These are phyloP conservation scores for Phoma sp. DNA, from an alignment of 2,329 filamentous ascomycete species.

Conservation along the genomic window DNA sequence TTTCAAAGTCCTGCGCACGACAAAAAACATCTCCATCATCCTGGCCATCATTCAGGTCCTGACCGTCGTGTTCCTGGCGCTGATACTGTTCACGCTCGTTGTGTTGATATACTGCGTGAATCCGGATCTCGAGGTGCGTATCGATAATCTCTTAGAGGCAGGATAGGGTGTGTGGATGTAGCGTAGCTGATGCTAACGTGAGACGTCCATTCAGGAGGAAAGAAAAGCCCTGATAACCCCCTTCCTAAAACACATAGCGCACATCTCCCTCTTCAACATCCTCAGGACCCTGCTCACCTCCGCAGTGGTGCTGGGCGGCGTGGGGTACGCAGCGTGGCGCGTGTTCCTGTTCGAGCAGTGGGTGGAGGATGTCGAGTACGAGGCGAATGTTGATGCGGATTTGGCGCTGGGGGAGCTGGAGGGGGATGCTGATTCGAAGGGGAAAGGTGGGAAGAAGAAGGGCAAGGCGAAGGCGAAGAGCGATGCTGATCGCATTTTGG, in stretches of 20 bases:
- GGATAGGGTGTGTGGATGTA: neutral
- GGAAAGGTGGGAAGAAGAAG: neutral
- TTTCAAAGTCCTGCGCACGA: constrained; percentile 58
- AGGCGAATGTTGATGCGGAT: constrained; percentile 40
- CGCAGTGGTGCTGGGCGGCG: constrained; percentile 1
- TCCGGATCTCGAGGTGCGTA: constrained; percentile 52
- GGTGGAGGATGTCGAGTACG: constrained; percentile 37
- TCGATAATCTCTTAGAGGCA: no score
- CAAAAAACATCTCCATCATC: constrained; percentile 57
- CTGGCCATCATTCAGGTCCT: constrained; percentile 57
- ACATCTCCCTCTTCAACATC: constrained; percentile 26
- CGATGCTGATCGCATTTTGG: constrained; percentile 2
- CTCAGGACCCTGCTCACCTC: constrained; percentile 20
- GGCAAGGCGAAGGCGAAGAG: constrained; percentile 5
- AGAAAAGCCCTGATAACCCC: constrained; percentile 53
- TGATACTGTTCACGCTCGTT: constrained; percentile 50
- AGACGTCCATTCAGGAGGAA: constrained; percentile 36
- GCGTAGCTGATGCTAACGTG: no score
- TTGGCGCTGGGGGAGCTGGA: constrained; percentile 36
- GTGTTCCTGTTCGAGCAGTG: constrained; percentile 31
- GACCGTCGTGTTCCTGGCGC: constrained; percentile 50
- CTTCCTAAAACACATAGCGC: constrained; percentile 42
- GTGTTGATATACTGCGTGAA: constrained; percentile 55
- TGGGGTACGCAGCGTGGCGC: constrained; percentile 21
- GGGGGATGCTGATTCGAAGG: neutral